Percentiles rank a stretch among this genome's conserved stretches.
Conservation (phyloP, 2,329 filamentous ascomycete genomes). For the Lachnellula subtilissima region DNA sequence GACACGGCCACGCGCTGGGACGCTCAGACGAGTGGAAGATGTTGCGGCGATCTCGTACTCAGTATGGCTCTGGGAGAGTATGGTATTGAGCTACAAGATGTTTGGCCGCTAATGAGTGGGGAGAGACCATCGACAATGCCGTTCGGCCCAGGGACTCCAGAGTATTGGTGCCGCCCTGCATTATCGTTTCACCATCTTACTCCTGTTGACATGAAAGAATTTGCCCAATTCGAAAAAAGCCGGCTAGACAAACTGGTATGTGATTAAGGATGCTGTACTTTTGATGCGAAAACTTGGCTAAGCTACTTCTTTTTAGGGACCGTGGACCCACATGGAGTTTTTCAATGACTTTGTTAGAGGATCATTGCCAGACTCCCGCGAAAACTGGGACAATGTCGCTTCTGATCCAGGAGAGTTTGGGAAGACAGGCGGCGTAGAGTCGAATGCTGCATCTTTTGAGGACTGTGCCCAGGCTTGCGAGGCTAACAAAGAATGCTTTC, state of each 20-base stretch:
- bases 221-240: constrained; percentile 48
- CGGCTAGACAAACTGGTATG: constrained; percentile 7
- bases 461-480: constrained; percentile 47
- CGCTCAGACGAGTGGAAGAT: constrained; percentile 35
- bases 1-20: constrained; percentile 46
- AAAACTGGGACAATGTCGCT: constrained; percentile 50
- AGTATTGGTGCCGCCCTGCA: constrained; percentile 50
- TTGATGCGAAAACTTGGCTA: background rate
- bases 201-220: constrained; percentile 44
- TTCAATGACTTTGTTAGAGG: constrained; percentile 44
- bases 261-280: background rate
- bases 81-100: constrained; percentile 37
- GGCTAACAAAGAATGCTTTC: constrained; percentile 29
- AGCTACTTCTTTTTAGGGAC: constrained; percentile 24
- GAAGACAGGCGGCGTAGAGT: constrained; percentile 35
- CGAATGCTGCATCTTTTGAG: constrained; percentile 37
- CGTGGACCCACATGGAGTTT: constrained; percentile 40
- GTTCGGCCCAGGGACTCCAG: constrained; percentile 29
- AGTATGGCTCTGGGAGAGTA: constrained; percentile 44
- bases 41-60: constrained; percentile 51
- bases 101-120: constrained; percentile 51
- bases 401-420: constrained; percentile 36
- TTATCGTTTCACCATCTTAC: constrained; percentile 53
- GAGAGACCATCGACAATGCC: constrained; percentile 49
- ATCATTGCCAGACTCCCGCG: constrained; percentile 37